phyloP scores from a whole-genome alignment of 805 yeast species.

The Kurtzmaniella cleridarum region DNA sequence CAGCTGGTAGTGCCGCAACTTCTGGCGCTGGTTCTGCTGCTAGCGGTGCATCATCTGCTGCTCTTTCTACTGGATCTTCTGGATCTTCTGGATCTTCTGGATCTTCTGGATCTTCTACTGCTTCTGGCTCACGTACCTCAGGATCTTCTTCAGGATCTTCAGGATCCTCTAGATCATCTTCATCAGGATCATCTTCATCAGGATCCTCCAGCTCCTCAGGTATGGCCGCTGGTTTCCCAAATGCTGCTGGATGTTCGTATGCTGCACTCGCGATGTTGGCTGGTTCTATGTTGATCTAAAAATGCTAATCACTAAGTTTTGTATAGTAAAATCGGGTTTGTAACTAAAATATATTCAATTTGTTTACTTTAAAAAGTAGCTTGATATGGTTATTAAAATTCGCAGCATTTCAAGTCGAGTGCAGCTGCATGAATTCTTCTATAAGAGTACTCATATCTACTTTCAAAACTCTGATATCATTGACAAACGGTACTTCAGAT shows the following conservation, averaged over 20 bases:
- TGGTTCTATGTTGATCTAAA: conserved; percentile 17
- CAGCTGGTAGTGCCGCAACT: conserved; percentile 5
- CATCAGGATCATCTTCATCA: conserved; percentile 4
- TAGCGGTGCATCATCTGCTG: not conserved
- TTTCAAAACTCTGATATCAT: too few relatives aligned
- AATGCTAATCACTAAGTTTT: conserved; percentile 1
- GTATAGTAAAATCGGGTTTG: too few relatives aligned
- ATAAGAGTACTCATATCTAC: too few relatives aligned
- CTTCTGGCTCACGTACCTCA: not conserved
- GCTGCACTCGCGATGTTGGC: conserved; percentile 13
- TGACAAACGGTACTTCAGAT: too few relatives aligned
- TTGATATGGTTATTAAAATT: too few relatives aligned
- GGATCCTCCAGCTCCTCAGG: conserved; percentile 6
- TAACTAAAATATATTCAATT: too few relatives aligned
- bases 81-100: conserved; percentile 4
- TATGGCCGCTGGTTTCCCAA: conserved; percentile 16
- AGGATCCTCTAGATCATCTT: conserved; percentile 4
- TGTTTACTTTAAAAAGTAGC: too few relatives aligned
- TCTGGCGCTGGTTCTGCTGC: conserved; percentile 6
- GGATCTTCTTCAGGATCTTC: not conserved
- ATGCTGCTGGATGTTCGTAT: conserved; percentile 9
- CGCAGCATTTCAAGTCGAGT: too few relatives aligned
- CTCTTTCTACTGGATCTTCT: conserved; percentile 1
- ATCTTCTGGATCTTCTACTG: not conserved
- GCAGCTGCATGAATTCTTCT: too few relatives aligned